A percentile compares a stretch with the other conserved stretches of the same genome.
Conservation (phyloP, 805 yeast genomes). For the Candida ovalis region DNA sequence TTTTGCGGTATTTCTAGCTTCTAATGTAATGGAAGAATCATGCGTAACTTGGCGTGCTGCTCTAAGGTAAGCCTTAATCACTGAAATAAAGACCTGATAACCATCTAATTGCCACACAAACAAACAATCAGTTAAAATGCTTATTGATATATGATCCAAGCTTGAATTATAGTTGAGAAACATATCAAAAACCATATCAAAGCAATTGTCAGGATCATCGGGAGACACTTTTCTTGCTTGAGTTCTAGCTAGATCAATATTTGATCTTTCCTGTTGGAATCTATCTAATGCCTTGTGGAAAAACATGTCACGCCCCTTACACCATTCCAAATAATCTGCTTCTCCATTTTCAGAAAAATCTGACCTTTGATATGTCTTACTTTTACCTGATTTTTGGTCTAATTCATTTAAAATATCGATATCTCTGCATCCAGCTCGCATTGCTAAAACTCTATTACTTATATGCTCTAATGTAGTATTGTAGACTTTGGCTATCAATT, state of each 20-base stretch:
- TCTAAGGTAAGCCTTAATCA: constrained; percentile 10
- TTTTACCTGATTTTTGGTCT: constrained; percentile 3
- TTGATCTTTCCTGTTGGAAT: constrained; percentile 9
- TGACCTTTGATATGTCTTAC: constrained; percentile 5
- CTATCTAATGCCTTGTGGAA: constrained; percentile 11
- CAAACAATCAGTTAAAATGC: constrained; percentile 17
- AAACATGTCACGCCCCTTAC: constrained; percentile 11
- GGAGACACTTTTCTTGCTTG: constrained; percentile 13
- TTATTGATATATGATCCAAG: constrained; percentile 5
- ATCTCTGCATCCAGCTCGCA: constrained; percentile 16
- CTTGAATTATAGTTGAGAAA: constrained; percentile 6
- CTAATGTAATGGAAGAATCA: background rate
- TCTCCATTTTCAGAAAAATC: constrained; percentile 8
- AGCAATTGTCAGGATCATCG: constrained; percentile 9
- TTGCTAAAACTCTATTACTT: constrained; percentile 12
- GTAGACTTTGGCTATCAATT: constrained; percentile 13
- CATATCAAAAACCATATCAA: constrained; percentile 12
- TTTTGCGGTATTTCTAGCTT: constrained; percentile 10
- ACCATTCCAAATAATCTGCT: constrained; percentile 12
- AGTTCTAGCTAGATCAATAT: constrained; percentile 1
- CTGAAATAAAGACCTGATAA: constrained; percentile 14
- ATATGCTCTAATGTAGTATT: constrained; percentile 9
- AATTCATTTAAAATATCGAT: constrained; percentile 13
- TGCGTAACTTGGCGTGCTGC: constrained; percentile 1
- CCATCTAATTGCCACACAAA: constrained; percentile 25